A percentile compares a stretch with the other conserved stretches of the same genome.
Conservation (phyloP, 768 basidiomycete genomes). For the Ramaria rubella region DNA sequence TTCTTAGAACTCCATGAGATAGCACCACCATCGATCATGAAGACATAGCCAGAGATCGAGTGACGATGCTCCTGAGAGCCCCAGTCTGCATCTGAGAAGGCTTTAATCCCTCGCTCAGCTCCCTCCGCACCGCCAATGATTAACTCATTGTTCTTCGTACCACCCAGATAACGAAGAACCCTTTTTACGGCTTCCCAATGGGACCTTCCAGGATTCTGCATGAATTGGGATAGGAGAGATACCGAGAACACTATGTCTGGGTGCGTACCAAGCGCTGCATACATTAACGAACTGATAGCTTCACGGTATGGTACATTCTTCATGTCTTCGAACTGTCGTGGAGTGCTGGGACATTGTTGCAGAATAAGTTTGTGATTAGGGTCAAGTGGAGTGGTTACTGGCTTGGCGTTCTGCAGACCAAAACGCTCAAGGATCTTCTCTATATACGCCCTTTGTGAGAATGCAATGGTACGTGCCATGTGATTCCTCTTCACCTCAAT, state of each 20-base stretch:
- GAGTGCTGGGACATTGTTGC: neutral
- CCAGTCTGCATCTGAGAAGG: slow-evolving; percentile 24
- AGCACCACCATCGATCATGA: no score
- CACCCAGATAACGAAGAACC: slow-evolving; percentile 28
- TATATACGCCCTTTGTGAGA: neutral
- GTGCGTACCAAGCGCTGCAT: neutral
- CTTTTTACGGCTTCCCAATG: no score
- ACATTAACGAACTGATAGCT: no score
- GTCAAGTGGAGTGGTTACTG: neutral
- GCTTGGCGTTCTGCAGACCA: neutral
- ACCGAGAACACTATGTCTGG: neutral
- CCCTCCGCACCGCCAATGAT: slow-evolving; percentile 13
- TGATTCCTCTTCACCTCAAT: neutral
- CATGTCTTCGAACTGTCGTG: no score
- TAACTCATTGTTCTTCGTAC: slow-evolving; percentile 15
- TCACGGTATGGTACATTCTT: no score
- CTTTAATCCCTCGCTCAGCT: slow-evolving; percentile 8
- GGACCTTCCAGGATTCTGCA: no score
- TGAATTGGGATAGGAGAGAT: no score
- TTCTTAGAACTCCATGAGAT: no score
- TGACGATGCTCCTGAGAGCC: slow-evolving; percentile 18
- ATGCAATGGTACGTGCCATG: neutral
- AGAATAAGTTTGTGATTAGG: neutral
- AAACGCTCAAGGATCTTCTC: neutral
- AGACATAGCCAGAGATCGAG: no score